Evolutionary conservation across 2,329 filamentous ascomycete species (phyloP).

Genomic region (Lizonia empirigonia): DNA sequence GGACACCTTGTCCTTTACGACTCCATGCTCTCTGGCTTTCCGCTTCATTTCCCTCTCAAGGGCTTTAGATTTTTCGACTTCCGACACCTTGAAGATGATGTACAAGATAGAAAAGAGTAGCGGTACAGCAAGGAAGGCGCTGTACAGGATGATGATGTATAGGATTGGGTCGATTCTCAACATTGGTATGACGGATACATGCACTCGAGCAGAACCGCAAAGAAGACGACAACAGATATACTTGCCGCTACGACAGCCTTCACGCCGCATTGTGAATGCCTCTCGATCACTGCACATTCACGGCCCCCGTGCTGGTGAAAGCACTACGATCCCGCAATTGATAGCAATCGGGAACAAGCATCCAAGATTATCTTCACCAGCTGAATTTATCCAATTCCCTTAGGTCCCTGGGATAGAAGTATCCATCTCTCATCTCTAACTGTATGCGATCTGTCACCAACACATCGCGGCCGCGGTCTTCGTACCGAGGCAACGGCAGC

Average conservation of each 20-base stretch:
- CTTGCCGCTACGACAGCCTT: neutral
- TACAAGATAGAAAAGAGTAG: neutral
- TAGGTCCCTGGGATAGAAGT: neutral
- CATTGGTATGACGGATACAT: too few species aligned
- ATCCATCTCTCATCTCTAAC: slow-evolving; percentile 4
- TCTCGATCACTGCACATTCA: neutral
- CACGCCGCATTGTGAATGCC: neutral
- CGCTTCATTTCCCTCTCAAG: neutral
- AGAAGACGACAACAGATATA: neutral
- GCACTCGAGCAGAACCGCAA: neutral
- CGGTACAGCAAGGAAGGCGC: neutral
- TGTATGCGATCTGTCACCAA: neutral
- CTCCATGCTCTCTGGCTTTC: neutral
- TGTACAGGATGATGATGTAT: neutral
- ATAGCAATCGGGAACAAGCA: neutral
- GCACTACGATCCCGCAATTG: neutral
- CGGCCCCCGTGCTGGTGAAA: neutral
- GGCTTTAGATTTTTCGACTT: neutral
- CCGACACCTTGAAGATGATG: neutral
- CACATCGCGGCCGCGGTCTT: neutral
- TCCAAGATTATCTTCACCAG: neutral
- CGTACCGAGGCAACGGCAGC: neutral
- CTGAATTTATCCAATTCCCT: neutral
- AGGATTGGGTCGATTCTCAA: neutral
- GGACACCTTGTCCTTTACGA: neutral